A percentile compares a stretch with the other conserved stretches of the same genome.
Evolutionary conservation across 257 asterid species (phyloP).

Genomic region (Thymus quinquecostatus): DNA sequence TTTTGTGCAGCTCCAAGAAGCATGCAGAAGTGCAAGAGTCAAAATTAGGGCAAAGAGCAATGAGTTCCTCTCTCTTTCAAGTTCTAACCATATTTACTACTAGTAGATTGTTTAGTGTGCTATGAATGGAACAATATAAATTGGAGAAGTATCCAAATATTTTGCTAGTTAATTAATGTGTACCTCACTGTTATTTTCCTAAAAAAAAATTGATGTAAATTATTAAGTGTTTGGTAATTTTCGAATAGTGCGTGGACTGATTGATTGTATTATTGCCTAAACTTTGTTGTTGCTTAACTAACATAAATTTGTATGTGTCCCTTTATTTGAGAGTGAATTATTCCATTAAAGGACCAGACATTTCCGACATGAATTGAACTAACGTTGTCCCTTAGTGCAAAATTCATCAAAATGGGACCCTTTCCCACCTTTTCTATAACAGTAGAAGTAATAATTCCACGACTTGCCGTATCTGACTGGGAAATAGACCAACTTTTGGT

Average conservation of each 20-base stretch:
- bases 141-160: conserved; percentile 31
- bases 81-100: background rate
- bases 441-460: background rate
- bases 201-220: conserved; percentile 37
- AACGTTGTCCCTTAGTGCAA: conserved; percentile 12
- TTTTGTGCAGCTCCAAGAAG: conserved; percentile 72
- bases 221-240: conserved; percentile 27
- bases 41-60: conserved; percentile 35
- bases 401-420: conserved; percentile 29
- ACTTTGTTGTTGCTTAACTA: conserved; percentile 1
- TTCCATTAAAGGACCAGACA: background rate
- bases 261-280: conserved; percentile 4
- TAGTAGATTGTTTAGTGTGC: conserved; percentile 30
- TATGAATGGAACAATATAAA: conserved; percentile 28
- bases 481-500: background rate
- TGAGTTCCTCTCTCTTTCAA: conserved; percentile 9
- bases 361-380: conserved; percentile 24
- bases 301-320: background rate
- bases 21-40: conserved; percentile 69
- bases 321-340: background rate
- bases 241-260: conserved; percentile 2
- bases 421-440: background rate
- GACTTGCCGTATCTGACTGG: conserved; percentile 26
- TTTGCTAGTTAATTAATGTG: conserved; percentile 33
- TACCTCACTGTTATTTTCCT: conserved; percentile 22